phyloP scores from a whole-genome alignment of 1,284 basidiomycete species.

The Rhodotorula sp. region DNA sequence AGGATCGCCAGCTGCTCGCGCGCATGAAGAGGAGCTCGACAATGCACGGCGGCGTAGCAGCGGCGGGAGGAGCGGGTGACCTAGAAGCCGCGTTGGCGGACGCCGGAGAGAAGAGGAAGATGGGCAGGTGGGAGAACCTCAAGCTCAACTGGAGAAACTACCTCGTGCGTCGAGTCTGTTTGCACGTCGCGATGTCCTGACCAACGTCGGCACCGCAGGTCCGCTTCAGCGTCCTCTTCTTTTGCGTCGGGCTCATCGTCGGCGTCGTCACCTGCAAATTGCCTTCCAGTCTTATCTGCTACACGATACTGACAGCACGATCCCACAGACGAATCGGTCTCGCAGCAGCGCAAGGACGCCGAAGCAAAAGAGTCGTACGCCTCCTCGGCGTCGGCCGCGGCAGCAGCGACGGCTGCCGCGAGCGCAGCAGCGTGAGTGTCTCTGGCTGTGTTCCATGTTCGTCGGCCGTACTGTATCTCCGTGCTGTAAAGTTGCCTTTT shows the following conservation, averaged over 20 bases:
- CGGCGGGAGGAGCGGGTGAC: not conserved
- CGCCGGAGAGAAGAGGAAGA: not conserved
- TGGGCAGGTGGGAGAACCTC: not conserved
- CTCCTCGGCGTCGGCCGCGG: not conserved
- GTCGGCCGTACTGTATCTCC: no score
- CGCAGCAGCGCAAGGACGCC: constrained; percentile 1
- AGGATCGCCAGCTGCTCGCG: not conserved
- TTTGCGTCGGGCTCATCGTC: constrained; percentile 9
- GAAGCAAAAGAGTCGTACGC: not conserved
- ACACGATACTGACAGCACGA: not conserved
- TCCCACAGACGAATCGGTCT: not conserved
- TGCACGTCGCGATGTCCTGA: not conserved
- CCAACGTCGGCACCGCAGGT: not conserved
- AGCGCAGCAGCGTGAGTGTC: no score
- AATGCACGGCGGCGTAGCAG: not conserved
- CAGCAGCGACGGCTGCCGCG: not conserved
- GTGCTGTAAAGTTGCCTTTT: no score
- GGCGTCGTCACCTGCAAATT: constrained; percentile 25
- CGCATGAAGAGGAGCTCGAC: constrained; percentile 1
- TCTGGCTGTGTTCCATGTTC: no score
- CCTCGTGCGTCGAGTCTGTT: not conserved
- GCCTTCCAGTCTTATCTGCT: not conserved
- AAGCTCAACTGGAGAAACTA: constrained; percentile 19
- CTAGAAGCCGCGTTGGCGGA: constrained; percentile 1
- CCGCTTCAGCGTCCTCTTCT: constrained; percentile 1